phyloP scores from a whole-genome alignment of 306 rosid species.

The Hylodesmum podocarpum region DNA sequence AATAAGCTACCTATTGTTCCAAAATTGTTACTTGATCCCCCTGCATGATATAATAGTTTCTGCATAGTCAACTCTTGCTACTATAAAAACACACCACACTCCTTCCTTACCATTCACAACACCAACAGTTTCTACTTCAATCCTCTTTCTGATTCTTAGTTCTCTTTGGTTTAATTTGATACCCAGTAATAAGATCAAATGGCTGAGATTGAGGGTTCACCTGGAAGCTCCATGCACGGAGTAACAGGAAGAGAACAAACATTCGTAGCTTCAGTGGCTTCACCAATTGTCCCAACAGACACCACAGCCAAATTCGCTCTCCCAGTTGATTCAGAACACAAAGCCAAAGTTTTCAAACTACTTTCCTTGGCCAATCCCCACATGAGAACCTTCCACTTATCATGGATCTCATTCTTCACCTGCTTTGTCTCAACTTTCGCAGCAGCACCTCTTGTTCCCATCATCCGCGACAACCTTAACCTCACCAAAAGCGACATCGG shows the following conservation, averaged over 20 bases:
- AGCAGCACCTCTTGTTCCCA: conserved; percentile 73
- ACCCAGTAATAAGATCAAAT: conserved; percentile 3
- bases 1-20: too few relatives aligned
- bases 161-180: background rate
- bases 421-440: conserved; percentile 91
- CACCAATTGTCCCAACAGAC: conserved; percentile 71
- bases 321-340: conserved; percentile 84
- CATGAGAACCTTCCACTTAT: conserved; percentile 94
- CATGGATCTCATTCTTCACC: conserved; percentile 89
- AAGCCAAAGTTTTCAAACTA: conserved; percentile 68
- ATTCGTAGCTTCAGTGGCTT: conserved; percentile 60
- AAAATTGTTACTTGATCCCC: too few relatives aligned
- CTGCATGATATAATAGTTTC: too few relatives aligned
- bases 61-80: conserved; percentile 50
- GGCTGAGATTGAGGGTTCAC: conserved; percentile 55
- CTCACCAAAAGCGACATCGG: conserved; percentile 79
- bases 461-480: conserved; percentile 77
- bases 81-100: conserved; percentile 44
- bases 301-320: conserved; percentile 63
- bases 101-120: conserved; percentile 1
- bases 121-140: background rate
- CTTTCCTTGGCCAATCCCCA: conserved; percentile 82
- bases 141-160: background rate
- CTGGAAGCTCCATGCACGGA: conserved; percentile 97
- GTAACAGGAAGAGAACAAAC: conserved; percentile 78